phyloP scores from a whole-genome alignment of 2,329 filamentous ascomycete species.

The Pseudogymnoascus sp. region DNA sequence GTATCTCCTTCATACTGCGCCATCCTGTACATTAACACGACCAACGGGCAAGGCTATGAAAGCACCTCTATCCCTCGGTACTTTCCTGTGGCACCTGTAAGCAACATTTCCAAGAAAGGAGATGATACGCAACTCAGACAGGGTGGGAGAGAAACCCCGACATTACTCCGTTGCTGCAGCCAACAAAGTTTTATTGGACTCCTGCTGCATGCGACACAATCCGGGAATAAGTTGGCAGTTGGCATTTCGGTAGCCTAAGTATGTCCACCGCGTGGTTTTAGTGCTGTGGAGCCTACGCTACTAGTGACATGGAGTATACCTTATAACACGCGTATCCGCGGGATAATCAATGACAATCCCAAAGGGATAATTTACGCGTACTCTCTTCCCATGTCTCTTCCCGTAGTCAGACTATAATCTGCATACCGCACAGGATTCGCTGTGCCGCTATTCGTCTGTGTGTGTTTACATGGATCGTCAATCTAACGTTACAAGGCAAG shows the following conservation, averaged over 20 bases:
- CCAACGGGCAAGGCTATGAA: not conserved
- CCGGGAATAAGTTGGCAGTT: too few species aligned
- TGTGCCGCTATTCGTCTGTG: not conserved
- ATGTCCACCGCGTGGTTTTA: not conserved
- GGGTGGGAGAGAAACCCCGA: not conserved
- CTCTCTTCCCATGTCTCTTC: not conserved
- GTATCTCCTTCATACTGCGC: not conserved
- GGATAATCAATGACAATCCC: not conserved
- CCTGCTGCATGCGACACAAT: not conserved
- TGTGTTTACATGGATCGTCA: not conserved
- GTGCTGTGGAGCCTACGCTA: not conserved
- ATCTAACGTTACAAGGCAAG: slow-evolving; percentile 1
- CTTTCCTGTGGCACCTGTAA: not conserved
- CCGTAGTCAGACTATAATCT: not conserved
- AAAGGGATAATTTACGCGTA: not conserved
- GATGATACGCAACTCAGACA: not conserved
- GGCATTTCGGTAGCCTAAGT: not conserved
- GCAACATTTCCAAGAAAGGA: not conserved
- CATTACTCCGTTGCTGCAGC: not conserved
- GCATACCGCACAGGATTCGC: not conserved
- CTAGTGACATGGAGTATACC: not conserved
- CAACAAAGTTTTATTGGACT: not conserved
- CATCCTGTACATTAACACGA: not conserved
- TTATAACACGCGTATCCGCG: not conserved
- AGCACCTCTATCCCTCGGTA: not conserved